Base-by-base conservation (phyloP, 2,329 filamentous ascomycete species). In the Rhexocercosporidium sp. region DNA sequence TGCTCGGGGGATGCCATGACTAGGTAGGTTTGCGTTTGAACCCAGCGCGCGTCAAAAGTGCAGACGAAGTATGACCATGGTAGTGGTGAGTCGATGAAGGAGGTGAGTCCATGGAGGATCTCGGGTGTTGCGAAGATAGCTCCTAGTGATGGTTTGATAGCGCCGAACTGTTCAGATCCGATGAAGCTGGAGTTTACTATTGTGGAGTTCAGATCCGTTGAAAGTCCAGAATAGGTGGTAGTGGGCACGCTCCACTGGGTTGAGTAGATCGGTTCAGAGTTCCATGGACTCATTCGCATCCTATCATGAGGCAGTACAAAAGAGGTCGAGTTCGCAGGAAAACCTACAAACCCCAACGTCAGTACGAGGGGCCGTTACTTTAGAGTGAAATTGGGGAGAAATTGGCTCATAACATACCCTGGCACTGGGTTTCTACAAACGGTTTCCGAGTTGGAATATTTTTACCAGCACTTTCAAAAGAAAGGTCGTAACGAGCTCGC, bases 1-100 rank as follows among this genome's bases (percentile, higher is more conserved):
- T 14, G n/a, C 34, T 62, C 34, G 7, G 49, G 49, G 16, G 49
- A 59, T 8, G 51, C 47, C 0, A 34, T 37, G 31, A 63, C 64
- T 22, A 56, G 37, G 20, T 62, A 46, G 14, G 59, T 51, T 9
- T 25, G 25, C 1, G 66, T 68, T 2, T 22, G n/a, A n/a, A 61
- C 46, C 65, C 65, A 67, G 8, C 65, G 65, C 7, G 65, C 65
- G 25, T 67, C 56, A 20, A 67, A 54, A 7, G 65, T 64, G 37
- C 65, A 67, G 14, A 49, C 49, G 29, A 59, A 66, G n/a, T 46
- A 41, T n/a, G 64, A 53, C 12, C 20, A 49, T 22, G 46, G 46
- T 12, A 5, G n/a, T 25, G n/a, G 3, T 5, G 46, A 25, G 59
- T 66, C 20, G n/a, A n/a, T n/a, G n/a, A n/a, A n/a, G n/a, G n/a